Percentiles rank a stretch among this genome's conserved stretches.
These are phyloP conservation scores for Pontederia paniculata DNA, from an alignment of 176 grass and related monocot species.

Conservation along the genomic window DNA sequence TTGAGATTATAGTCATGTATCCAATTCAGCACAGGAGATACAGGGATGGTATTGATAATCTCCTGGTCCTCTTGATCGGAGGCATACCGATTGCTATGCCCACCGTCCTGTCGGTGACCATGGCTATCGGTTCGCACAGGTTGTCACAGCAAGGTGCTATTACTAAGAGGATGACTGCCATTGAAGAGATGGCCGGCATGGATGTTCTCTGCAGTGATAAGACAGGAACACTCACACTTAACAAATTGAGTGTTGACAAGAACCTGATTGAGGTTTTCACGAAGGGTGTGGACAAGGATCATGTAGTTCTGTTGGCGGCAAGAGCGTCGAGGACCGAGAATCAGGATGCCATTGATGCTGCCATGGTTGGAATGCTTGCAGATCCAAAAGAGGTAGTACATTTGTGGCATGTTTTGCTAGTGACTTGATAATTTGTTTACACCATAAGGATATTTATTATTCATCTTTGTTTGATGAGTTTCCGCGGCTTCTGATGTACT, in stretches of 20 bases:
- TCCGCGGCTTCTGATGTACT: slow-evolving; percentile 13
- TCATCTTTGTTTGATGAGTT: slow-evolving; percentile 6
- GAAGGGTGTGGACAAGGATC: slow-evolving; percentile 34
- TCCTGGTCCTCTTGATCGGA: slow-evolving; percentile 60
- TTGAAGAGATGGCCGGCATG: slow-evolving; percentile 78
- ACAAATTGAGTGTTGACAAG: slow-evolving; percentile 56
- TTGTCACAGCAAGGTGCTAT: slow-evolving; percentile 60
- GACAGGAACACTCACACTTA: slow-evolving; percentile 64
- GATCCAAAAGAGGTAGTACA: slow-evolving; percentile 56
- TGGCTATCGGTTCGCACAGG: slow-evolving; percentile 69
- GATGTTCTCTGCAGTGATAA: slow-evolving; percentile 75
- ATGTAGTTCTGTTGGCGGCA: slow-evolving; percentile 57
- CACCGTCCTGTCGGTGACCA: slow-evolving; percentile 65
- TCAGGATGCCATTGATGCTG: slow-evolving; percentile 75
- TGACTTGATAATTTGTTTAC: no score
- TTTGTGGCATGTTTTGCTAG: neutral
- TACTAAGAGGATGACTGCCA: slow-evolving; percentile 76
- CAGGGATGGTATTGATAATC: slow-evolving; percentile 53
- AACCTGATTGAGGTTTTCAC: slow-evolving; percentile 56
- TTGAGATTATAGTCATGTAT: slow-evolving; percentile 49
- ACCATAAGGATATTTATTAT: slow-evolving; percentile 4
- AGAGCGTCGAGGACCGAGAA: slow-evolving; percentile 65
- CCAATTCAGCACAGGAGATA: slow-evolving; percentile 29
- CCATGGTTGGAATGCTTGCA: slow-evolving; percentile 54
- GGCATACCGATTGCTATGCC: slow-evolving; percentile 73